Evolutionary conservation across 140 eudicot genomes (phyloP).

Genomic region (Cichorium intybus): DNA sequence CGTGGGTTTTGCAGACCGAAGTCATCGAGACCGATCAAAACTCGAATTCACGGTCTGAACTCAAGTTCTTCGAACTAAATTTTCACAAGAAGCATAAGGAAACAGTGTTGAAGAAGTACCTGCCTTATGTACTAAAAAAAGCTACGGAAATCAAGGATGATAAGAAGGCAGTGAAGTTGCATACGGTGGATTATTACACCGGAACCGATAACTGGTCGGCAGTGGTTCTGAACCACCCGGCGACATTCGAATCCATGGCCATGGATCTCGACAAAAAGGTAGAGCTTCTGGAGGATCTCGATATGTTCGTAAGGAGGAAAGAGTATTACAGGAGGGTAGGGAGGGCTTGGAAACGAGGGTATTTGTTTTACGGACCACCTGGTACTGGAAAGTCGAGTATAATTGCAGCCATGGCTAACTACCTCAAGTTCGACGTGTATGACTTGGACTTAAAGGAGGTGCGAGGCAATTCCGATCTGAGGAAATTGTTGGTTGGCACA

Average conservation of each 20-base stretch:
- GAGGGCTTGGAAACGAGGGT: constrained; percentile 61
- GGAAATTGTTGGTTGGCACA: constrained; percentile 38
- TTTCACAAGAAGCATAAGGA: constrained; percentile 38
- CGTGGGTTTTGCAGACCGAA: constrained; percentile 29
- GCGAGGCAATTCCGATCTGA: constrained; percentile 29
- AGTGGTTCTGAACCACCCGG: constrained; percentile 51
- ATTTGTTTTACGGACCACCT: constrained; percentile 49
- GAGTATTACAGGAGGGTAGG: constrained; percentile 52
- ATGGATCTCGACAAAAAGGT: constrained; percentile 32
- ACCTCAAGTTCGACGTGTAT: constrained; percentile 47
- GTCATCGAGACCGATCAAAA: neutral
- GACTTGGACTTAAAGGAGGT: constrained; percentile 45
- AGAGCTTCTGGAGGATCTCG: constrained; percentile 33
- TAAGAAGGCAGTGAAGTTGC: constrained; percentile 22
- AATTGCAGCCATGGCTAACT: constrained; percentile 57
- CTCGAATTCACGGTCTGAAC: constrained; percentile 10
- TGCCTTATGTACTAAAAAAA: constrained; percentile 18
- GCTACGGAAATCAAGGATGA: constrained; percentile 26
- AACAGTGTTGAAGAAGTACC: constrained; percentile 19
- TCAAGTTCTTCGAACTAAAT: constrained; percentile 27
- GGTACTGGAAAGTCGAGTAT: constrained; percentile 55
- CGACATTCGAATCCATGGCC: constrained; percentile 40
- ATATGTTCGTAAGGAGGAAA: constrained; percentile 28
- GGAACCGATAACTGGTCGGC: constrained; percentile 38
- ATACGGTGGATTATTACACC: constrained; percentile 28